Evolutionary conservation across 164 flowering plant species (phyloP), one percentile per base, ranked within the genome.

Genomic region (Aristolochia fimbriata): DNA sequence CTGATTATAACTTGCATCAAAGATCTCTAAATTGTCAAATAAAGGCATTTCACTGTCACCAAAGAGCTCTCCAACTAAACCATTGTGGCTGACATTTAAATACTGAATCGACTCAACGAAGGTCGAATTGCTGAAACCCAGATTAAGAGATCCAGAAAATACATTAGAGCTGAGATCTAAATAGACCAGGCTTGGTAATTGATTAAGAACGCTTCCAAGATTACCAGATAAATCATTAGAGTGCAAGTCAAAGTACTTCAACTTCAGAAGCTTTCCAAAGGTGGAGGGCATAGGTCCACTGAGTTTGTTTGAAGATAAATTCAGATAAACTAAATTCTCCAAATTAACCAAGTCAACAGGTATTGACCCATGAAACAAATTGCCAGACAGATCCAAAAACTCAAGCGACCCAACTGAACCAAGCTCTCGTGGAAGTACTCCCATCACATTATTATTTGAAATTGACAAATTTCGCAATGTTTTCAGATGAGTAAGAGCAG

Each of bases 1-100:
- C 49, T 71, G 71, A 69, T 87, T 85, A 67, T 74, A 62, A 68
- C 86, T 79, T 30, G 83, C 86, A 78, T 87, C 91, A 64, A 87
- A 79, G 59, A 79, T 87, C 73, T 82, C 82, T 56, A 87, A 71
- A 58, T 67, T 80, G 65, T 83, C 87, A 57, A 85, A 82, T 65
- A 47, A 78, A 21, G 86, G 81, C 68, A 80, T 76, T 45, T 83
- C 88, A 76, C 79, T 84, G 62, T 74, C 85, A 65, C 79, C 68
- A 59, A 87, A 83, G 47, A 83, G 82, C 69, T 74, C 74, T 15
- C 91, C 95, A 37, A 55, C 68, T 69, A 87, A 62, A n/a, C 63
- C 51, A 68, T 87, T 87, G 55, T 71, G 62, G 72, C 90, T 82
- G 46, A 84, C 31, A 62, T 87, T 87, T 21, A 87, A 46, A 74